A percentile compares a stretch with the other conserved stretches of the same genome.
These are phyloP conservation scores for Dendrobium officinale DNA, from an alignment of 106 monocot species.

Conservation along the genomic window DNA sequence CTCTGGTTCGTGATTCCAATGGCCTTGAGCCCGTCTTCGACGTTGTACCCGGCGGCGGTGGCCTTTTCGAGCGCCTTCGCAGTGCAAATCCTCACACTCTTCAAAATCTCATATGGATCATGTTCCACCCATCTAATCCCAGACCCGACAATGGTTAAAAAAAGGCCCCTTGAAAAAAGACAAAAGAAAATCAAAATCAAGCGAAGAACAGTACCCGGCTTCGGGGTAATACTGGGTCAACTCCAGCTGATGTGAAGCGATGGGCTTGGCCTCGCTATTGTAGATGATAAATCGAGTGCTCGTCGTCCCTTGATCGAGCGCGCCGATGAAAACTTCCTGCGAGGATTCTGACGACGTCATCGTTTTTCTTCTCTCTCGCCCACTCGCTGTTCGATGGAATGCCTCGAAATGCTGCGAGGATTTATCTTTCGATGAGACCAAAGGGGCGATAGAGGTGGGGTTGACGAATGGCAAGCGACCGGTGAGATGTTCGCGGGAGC, in stretches of 20 bases:
- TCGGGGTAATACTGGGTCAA: slow-evolving; percentile 89
- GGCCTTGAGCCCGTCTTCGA: slow-evolving; percentile 56
- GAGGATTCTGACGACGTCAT: slow-evolving; percentile 11
- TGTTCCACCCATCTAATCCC: slow-evolving; percentile 81
- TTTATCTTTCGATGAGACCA: background rate
- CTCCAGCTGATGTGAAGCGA: slow-evolving; percentile 82
- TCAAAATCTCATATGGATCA: slow-evolving; percentile 76
- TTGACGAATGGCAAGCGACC: background rate
- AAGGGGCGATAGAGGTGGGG: background rate
- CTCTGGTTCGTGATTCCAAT: slow-evolving; percentile 84
- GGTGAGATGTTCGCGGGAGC: background rate
- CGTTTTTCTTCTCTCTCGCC: background rate
- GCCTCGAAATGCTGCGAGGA: background rate
- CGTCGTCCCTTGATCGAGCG: slow-evolving; percentile 87
- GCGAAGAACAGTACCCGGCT: slow-evolving; percentile 39
- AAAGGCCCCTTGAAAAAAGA: background rate
- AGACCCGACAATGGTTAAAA: background rate
- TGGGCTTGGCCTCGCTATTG: slow-evolving; percentile 35
- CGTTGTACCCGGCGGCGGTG: slow-evolving; percentile 54
- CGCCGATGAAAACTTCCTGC: slow-evolving; percentile 40
- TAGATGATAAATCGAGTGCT: slow-evolving; percentile 87
- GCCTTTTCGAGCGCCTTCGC: slow-evolving; percentile 82
- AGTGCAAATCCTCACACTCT: slow-evolving; percentile 68
- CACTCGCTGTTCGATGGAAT: background rate
- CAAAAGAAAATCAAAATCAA: slow-evolving; percentile 4